Conservation (phyloP, 2,329 filamentous ascomycete genomes). For the Cladosporium sp. region DNA sequence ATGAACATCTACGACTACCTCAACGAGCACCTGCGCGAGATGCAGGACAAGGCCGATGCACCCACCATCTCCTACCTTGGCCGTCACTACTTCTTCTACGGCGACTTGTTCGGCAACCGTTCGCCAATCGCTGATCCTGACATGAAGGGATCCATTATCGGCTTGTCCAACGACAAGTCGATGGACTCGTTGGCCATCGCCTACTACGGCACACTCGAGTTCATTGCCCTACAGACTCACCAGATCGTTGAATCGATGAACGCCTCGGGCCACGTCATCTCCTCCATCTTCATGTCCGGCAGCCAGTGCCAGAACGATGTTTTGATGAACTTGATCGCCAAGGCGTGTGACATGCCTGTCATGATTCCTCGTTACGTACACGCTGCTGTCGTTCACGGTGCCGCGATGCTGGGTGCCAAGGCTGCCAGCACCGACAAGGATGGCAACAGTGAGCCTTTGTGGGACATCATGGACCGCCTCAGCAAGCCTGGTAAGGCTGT, state of each 20-base stretch:
- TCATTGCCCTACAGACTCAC: slow-evolving; percentile 92
- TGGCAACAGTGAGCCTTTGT: slow-evolving; percentile 79
- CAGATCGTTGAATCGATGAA: slow-evolving; percentile 98
- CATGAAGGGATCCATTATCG: slow-evolving; percentile 88
- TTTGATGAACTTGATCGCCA: slow-evolving; percentile 86
- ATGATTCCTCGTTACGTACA: slow-evolving; percentile 91
- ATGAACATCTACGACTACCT: slow-evolving; percentile 94
- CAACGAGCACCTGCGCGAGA: slow-evolving; percentile 76
- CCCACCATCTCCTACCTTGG: slow-evolving; percentile 80
- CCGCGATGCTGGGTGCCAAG: slow-evolving; percentile 95
- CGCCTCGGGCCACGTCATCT: slow-evolving; percentile 77
- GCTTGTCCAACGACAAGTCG: slow-evolving; percentile 79
- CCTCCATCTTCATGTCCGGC: slow-evolving; percentile 96
- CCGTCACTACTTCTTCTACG: slow-evolving; percentile 97
- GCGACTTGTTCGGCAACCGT: slow-evolving; percentile 93
- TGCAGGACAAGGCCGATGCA: slow-evolving; percentile 64
- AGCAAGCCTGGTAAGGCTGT: slow-evolving; percentile 88
- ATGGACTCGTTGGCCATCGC: slow-evolving; percentile 82
- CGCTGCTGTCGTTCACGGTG: slow-evolving; percentile 94
- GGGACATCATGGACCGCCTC: slow-evolving; percentile 97
- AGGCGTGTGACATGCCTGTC: slow-evolving; percentile 86
- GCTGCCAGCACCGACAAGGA: slow-evolving; percentile 78
- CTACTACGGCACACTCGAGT: slow-evolving; percentile 97
- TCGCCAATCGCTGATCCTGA: slow-evolving; percentile 87
- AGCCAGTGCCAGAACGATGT: slow-evolving; percentile 95